Percentiles rank a stretch among this genome's conserved stretches.
These are phyloP conservation scores for Thelephora ganbajun DNA, from an alignment of 768 basidiomycete genomes.

Conservation along the genomic window DNA sequence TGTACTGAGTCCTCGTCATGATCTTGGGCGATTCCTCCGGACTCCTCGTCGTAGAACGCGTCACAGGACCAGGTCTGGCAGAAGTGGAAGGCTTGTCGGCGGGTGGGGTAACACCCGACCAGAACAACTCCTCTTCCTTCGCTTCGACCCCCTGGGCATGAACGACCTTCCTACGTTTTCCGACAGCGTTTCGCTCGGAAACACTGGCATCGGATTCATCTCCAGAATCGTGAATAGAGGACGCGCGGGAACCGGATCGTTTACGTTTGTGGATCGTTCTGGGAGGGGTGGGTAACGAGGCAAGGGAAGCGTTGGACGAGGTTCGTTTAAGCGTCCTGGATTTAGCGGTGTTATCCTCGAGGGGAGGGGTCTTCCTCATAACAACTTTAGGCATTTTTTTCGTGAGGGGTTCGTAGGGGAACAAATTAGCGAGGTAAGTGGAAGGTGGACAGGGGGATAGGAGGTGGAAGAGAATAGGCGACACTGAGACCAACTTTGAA, in stretches of 20 bases:
- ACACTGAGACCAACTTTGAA: no score
- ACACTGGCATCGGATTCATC: conserved; percentile 7
- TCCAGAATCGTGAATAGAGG: conserved; percentile 29
- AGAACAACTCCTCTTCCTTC: conserved; percentile 16
- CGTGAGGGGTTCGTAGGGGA: no score
- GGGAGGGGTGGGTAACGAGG: conserved; percentile 55
- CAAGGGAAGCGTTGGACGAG: conserved; percentile 30
- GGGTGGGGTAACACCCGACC: conserved; percentile 8
- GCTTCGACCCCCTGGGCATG: conserved; percentile 12
- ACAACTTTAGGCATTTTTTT: no score
- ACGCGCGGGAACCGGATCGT: conserved; percentile 24
- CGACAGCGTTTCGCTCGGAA: conserved; percentile 9
- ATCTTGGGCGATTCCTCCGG: conserved; percentile 11
- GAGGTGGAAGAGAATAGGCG: no score
- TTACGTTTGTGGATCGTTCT: conserved; percentile 38
- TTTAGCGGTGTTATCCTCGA: not conserved
- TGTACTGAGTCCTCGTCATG: not conserved
- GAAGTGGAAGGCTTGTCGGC: not conserved
- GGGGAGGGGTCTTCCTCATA: no score
- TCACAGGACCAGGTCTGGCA: conserved; percentile 5
- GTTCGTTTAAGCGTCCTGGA: conserved; percentile 4
- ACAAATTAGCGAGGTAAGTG: no score
- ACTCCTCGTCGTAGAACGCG: not conserved
- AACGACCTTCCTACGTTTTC: conserved; percentile 15
- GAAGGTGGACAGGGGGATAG: no score